Evolutionary conservation across 2,329 filamentous ascomycete species (phyloP).

Genomic region (Fusarium chlamydosporum): DNA sequence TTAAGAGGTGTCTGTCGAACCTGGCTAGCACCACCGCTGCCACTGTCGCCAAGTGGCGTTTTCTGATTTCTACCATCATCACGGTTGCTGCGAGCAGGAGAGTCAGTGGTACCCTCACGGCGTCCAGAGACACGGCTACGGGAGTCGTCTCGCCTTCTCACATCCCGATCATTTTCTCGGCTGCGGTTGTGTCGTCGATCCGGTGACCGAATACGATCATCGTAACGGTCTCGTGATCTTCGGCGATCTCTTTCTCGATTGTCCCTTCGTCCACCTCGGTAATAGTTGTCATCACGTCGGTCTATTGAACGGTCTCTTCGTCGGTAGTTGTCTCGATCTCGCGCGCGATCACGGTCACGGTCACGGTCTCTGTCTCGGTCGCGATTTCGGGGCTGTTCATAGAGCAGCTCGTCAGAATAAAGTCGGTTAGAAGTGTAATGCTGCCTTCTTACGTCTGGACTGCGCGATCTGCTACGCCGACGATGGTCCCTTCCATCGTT

Average conservation of each 20-base stretch:
- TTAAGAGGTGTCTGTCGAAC: constrained; percentile 61
- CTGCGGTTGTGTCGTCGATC: constrained; percentile 72
- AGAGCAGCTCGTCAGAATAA: constrained; percentile 58
- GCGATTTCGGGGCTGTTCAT: constrained; percentile 69
- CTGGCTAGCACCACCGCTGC: constrained; percentile 67
- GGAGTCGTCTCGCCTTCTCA: constrained; percentile 81
- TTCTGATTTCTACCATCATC: constrained; percentile 72
- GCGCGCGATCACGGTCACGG: constrained; percentile 66
- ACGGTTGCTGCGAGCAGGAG: constrained; percentile 74
- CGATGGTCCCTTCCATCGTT: constrained; percentile 66
- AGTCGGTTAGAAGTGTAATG: constrained; percentile 42
- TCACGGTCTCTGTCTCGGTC: constrained; percentile 71
- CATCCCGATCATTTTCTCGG: constrained; percentile 74
- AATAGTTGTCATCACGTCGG: constrained; percentile 74
- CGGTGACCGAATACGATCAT: constrained; percentile 71
- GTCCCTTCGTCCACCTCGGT: constrained; percentile 73
- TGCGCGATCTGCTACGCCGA: constrained; percentile 73
- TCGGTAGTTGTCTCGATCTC: constrained; percentile 70
- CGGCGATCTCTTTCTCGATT: constrained; percentile 70
- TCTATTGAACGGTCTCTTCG: constrained; percentile 79
- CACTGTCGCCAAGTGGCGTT: constrained; percentile 64
- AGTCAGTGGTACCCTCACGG: constrained; percentile 80
- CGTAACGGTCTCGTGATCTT: constrained; percentile 72
- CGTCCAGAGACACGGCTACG: constrained; percentile 74
- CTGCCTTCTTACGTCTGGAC: constrained; percentile 69